These are phyloP conservation scores for Ophiognomonia clavigignenti-juglandacearum DNA, from an alignment of 2,329 filamentous ascomycete species.

Conservation along the genomic window DNA sequence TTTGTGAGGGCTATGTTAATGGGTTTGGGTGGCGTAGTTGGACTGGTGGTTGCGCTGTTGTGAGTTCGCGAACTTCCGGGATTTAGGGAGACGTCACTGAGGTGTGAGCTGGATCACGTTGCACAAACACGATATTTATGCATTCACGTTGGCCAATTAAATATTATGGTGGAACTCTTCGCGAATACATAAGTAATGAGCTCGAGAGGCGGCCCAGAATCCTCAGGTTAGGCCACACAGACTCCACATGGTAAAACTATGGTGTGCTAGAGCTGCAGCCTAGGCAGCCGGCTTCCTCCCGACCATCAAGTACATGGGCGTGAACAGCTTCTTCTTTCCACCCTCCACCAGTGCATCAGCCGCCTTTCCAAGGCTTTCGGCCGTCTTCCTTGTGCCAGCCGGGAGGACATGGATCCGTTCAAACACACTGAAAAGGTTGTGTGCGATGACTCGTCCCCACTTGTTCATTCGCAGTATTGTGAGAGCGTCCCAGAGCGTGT, in stretches of 20 bases:
- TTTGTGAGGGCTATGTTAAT: slow-evolving; percentile 5
- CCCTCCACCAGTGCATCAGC: slow-evolving; percentile 84
- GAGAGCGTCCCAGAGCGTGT: slow-evolving; percentile 71
- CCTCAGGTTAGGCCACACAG: too few species aligned
- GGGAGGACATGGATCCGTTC: slow-evolving; percentile 75
- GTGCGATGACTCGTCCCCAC: slow-evolving; percentile 68
- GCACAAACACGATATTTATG: too few species aligned
- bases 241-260: too few species aligned
- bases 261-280: too few species aligned
- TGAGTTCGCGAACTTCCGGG: too few species aligned
- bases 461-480: slow-evolving; percentile 88
- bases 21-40: slow-evolving; percentile 2
- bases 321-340: slow-evolving; percentile 87
- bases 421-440: slow-evolving; percentile 70
- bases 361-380: slow-evolving; percentile 76
- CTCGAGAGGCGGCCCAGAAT: too few species aligned
- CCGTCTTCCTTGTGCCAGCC: slow-evolving; percentile 87
- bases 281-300: slow-evolving; percentile 69
- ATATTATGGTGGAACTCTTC: too few species aligned
- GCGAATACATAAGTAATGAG: too few species aligned
- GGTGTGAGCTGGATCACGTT: too few species aligned
- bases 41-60: slow-evolving; percentile 1
- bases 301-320: slow-evolving; percentile 97
- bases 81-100: too few species aligned
- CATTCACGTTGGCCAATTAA: too few species aligned